Evolutionary conservation across 1,284 basidiomycete species (phyloP), one percentile per base, ranked within the genome.

Genomic region (Cronartium quercuum): DNA sequence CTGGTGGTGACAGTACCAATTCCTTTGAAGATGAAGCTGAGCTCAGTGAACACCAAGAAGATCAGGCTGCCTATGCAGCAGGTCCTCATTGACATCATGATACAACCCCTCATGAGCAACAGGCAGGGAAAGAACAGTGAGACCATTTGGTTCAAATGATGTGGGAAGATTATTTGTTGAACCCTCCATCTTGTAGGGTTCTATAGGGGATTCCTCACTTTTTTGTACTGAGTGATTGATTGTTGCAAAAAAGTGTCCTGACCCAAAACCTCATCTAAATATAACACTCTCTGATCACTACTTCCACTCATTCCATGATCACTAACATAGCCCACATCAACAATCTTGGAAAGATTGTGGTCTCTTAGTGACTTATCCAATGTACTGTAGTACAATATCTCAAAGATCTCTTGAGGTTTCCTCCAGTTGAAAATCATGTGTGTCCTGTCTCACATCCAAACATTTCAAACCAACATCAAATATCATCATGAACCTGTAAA

Each of bases 291-390:
- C 0, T 88, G 87, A 77, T 90, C 86, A 76, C 87, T 88, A 7
- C 92, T 94, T 78, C 89, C 88, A 0, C 88, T 89, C 93, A 96
- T 95, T 3, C 93, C 94, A 80, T 96, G 93, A 82, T 96, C 94
- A 76, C 89, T 91, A 66, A 96, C 91, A 78, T 94, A 92, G 35
- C 95, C 85, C 37, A 96, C 84, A 81, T 96, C 91, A 38, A 94
- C 89, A 37, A 95, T 89, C 44, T 90, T 86, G 0, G 87, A 87
- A 40, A 94, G 84, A 79, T 93, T 91, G 1, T 93, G 87, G n/a
- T 84, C 82, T 38, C 85, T 85, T 40, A 95, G 83, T 1, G 86
- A 84, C 1, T 83, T 81, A 0, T 89, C 87, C 13, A 96, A 82
- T 64, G 88, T 83, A 71, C 86, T n/a, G n/a, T n/a, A n/a, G n/a